These are phyloP conservation scores for Metschnikowia similis DNA, from an alignment of 805 yeast species.

Conservation along the genomic window DNA sequence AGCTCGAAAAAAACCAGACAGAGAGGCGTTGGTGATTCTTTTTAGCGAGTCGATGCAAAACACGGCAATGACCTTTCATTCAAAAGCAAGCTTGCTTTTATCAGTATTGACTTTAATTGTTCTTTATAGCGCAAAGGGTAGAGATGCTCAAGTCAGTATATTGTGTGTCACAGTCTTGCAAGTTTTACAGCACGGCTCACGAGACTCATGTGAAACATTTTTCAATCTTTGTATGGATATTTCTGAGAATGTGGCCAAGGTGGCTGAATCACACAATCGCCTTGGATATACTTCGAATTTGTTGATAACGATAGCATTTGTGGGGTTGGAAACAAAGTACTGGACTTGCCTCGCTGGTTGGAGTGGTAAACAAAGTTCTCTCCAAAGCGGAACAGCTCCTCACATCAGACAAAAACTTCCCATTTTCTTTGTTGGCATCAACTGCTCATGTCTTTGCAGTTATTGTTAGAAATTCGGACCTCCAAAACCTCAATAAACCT, in stretches of 20 bases:
- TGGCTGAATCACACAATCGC: not conserved
- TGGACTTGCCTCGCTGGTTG: conserved; percentile 44
- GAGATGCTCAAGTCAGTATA: conserved; percentile 21
- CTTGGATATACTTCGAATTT: conserved; percentile 30
- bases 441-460: conserved; percentile 45
- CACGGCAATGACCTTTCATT: conserved; percentile 68
- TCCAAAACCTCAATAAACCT: conserved; percentile 43
- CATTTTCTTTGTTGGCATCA: conserved; percentile 16
- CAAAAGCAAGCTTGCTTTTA: conserved; percentile 56
- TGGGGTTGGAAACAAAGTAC: conserved; percentile 64
- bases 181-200: conserved; percentile 49
- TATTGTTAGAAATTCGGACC: conserved; percentile 53
- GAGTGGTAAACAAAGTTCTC: conserved; percentile 20
- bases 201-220: conserved; percentile 43
- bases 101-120: conserved; percentile 38
- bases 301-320: conserved; percentile 49
- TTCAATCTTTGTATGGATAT: conserved; percentile 32
- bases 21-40: conserved; percentile 54
- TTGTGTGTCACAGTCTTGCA: conserved; percentile 56
- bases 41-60: conserved; percentile 73
- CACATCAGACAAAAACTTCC: conserved; percentile 3
- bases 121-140: conserved; percentile 4
- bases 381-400: conserved; percentile 12
- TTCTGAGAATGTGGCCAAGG: conserved; percentile 15
- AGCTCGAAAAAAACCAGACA: conserved; percentile 43